Base-by-base conservation (phyloP, 371 early-diverging fungal genomes). In the Catenaria anguillulae region DNA sequence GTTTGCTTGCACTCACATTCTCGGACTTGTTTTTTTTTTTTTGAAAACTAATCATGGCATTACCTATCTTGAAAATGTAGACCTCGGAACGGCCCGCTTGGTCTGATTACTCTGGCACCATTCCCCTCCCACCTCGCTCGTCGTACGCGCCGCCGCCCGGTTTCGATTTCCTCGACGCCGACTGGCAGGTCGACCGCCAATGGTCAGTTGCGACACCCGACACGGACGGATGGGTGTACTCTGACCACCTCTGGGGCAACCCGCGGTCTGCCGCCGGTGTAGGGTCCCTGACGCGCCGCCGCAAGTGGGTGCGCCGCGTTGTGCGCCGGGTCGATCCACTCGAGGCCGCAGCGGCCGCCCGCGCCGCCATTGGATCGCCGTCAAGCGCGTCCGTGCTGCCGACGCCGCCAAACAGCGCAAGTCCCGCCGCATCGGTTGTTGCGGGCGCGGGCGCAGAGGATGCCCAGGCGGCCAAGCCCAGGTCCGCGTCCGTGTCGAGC, bases 171-270 rank as follows among this genome's bases (percentile, higher is more conserved):
- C 24, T 58, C 29, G 58, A 58, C 29, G 58, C 19, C 21, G 42
- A 58, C 43, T 58, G 56, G 63, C 29, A n/a, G 2, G 5, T 33
- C 15, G 56, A 33, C 37, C 34, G 36, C 33, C 24, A 5, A 2
- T 56, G 56, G 63, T 55, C 56, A 0, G 58, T 56, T 8, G 37
- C 26, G 46, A 31, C 26, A 23, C 43, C 56, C n/a, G 63, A 63
- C 52, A 21, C 24, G 21, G 64, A 68, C 23, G 78, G 78, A 4
- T 78, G 78, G 78, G 55, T 62, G 61, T 78, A 75, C 62, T 63
- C 65, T 5, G 72, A 75, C 65, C 71, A 76, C 55, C 55, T 58
- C 12, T 67, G 66, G 64, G 33, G 33, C 23, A 46, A 55, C 36
- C 62, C 60, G 10, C 46, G 63, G 35, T 36, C 52, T 12, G 61